Conservation (phyloP, 1,284 basidiomycete species). For the Ustilago shanxiensis region DNA sequence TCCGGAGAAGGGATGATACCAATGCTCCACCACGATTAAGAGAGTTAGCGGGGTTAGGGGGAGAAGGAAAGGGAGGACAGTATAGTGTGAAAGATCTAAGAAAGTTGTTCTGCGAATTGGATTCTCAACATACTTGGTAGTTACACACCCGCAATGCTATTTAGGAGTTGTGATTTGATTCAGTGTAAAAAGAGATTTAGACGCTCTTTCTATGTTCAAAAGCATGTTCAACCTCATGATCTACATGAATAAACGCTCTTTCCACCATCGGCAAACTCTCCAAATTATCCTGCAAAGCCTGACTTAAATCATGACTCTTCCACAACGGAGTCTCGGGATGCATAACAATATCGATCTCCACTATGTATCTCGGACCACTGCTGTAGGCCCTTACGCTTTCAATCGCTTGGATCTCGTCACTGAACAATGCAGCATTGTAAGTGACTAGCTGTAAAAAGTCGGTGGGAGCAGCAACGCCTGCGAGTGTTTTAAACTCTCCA, state of each 20-base stretch:
- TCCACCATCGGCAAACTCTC: conserved; percentile 92
- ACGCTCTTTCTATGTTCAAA: conserved; percentile 58
- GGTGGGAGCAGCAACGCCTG: conserved; percentile 89
- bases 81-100: conserved; percentile 20
- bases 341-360: conserved; percentile 96
- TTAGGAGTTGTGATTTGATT: neutral
- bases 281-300: conserved; percentile 92
- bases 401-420: conserved; percentile 83
- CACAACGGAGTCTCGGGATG: conserved; percentile 86
- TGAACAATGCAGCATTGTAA: conserved; percentile 80
- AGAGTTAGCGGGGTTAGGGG: conserved; percentile 12
- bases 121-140: conserved; percentile 38
- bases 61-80: conserved; percentile 9
- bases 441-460: conserved; percentile 91
- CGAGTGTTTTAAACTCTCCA: conserved; percentile 84
- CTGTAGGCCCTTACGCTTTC: conserved; percentile 76
- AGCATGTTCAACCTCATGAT: conserved; percentile 60
- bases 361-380: conserved; percentile 81
- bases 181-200: conserved; percentile 5
- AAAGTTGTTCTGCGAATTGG: conserved; percentile 29
- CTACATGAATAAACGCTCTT: conserved; percentile 61
- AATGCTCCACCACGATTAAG: conserved; percentile 21
- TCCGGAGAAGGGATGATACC: conserved; percentile 52
- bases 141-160: neutral
- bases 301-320: conserved; percentile 91